Conservation (phyloP, 2,329 filamentous ascomycete genomes). For the Raffaelea albimanens region DNA sequence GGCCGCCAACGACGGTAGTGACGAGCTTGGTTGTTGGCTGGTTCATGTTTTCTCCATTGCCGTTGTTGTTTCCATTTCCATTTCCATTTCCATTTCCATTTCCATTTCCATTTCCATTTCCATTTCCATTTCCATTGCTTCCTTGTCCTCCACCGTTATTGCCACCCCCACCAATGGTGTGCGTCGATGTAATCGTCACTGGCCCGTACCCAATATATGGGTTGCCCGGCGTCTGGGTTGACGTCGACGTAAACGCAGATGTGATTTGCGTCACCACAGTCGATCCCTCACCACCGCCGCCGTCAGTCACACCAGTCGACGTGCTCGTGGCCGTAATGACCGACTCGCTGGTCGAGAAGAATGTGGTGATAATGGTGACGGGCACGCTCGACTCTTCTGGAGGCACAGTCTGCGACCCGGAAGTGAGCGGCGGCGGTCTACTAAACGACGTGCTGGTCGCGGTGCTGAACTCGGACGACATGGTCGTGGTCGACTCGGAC, state of each 20-base stretch:
- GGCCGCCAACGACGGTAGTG: slow-evolving; percentile 14
- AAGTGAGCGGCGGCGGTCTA: not conserved
- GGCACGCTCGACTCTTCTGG: no score
- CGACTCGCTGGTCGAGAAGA: not conserved
- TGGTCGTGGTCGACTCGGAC: not conserved
- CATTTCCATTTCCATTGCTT: not conserved
- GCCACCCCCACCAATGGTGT: slow-evolving; percentile 7
- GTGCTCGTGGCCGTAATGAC: not conserved
- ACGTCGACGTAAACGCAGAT: slow-evolving; percentile 4
- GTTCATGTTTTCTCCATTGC: not conserved
- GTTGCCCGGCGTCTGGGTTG: not conserved
- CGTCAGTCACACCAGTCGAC: not conserved
- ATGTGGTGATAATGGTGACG: not conserved
- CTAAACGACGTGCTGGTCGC: no score
- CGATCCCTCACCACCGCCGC: not conserved
- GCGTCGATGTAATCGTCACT: slow-evolving; percentile 14
- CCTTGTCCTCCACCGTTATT: not conserved
- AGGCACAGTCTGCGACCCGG: no score
- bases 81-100: not conserved
- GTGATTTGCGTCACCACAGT: not conserved
- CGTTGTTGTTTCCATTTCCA: not conserved
- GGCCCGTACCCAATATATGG: slow-evolving; percentile 12
- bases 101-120: not conserved
- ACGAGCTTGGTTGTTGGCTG: slow-evolving; percentile 14
- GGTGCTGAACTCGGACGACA: no score